Evolutionary conservation across 2,329 filamentous ascomycete genomes (phyloP).

Genomic region (Cladophialophora yegresii): DNA sequence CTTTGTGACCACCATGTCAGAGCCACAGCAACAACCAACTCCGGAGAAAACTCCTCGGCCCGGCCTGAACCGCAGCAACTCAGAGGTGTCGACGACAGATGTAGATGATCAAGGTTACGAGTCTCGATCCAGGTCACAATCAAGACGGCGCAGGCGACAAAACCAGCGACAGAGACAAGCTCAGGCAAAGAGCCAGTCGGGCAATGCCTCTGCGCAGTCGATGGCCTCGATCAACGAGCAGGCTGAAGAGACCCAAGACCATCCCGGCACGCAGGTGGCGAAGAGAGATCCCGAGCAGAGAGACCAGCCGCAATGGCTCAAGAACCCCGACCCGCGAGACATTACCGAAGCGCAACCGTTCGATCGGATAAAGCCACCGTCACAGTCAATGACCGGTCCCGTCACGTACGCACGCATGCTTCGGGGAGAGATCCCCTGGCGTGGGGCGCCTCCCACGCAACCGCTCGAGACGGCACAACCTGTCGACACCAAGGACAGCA

Average conservation of each 20-base stretch:
- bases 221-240: slow-evolving; percentile 35
- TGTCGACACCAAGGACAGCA: slow-evolving; percentile 50
- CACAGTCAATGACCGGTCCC: slow-evolving; percentile 59
- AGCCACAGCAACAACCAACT: slow-evolving; percentile 33
- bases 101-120: slow-evolving; percentile 36
- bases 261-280: slow-evolving; percentile 24
- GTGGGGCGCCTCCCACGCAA: slow-evolving; percentile 55
- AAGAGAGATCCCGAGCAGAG: slow-evolving; percentile 12
- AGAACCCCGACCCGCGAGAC: slow-evolving; percentile 42
- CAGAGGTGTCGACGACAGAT: slow-evolving; percentile 29
- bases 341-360: slow-evolving; percentile 56
- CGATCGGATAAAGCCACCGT: slow-evolving; percentile 58
- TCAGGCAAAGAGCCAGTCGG: slow-evolving; percentile 28
- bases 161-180: slow-evolving; percentile 35
- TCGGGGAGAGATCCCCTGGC: slow-evolving; percentile 58
- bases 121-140: slow-evolving; percentile 37
- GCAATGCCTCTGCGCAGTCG: slow-evolving; percentile 33
- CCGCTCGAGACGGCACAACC: slow-evolving; percentile 45
- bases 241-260: slow-evolving; percentile 30
- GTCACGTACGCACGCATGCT: slow-evolving; percentile 57
- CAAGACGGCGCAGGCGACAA: slow-evolving; percentile 35
- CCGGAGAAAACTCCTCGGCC: slow-evolving; percentile 32
- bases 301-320: slow-evolving; percentile 30
- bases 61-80: slow-evolving; percentile 30
- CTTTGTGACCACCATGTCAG: slow-evolving; percentile 29